Evolutionary conservation across 1,284 basidiomycete species (phyloP).

Genomic region (Trichosporon sp.): DNA sequence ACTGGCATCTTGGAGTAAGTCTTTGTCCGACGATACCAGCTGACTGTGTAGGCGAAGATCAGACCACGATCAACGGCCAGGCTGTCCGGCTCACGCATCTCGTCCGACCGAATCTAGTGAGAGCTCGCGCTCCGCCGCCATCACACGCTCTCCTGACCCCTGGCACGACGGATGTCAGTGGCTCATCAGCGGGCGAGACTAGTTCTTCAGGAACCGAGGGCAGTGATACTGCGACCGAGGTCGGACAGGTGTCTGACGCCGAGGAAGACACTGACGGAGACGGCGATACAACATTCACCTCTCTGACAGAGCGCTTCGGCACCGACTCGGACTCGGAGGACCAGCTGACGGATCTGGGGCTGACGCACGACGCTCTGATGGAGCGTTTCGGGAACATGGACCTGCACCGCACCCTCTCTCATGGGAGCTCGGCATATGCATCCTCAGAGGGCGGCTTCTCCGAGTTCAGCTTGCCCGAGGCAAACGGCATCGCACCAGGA

Average conservation of each 20-base stretch:
- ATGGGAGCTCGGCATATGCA: conserved; percentile 35
- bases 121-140: conserved; percentile 11
- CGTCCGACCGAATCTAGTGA: conserved; percentile 33
- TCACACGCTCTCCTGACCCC: conserved; percentile 33
- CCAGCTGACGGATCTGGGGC: not conserved
- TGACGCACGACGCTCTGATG: not conserved
- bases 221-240: conserved; percentile 16
- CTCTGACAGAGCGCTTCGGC: conserved; percentile 10
- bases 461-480: conserved; percentile 19
- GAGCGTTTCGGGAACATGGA: conserved; percentile 6
- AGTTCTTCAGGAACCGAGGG: conserved; percentile 9
- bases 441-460: conserved; percentile 38
- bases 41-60: conserved; percentile 29
- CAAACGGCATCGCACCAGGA: not conserved
- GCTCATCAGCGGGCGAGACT: conserved; percentile 23
- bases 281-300: conserved; percentile 7
- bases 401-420: conserved; percentile 15
- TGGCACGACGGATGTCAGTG: conserved; percentile 38
- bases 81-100: conserved; percentile 43
- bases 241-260: conserved; percentile 24
- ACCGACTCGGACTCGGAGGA: not conserved
- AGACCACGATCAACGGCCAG: conserved; percentile 17
- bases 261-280: conserved; percentile 4
- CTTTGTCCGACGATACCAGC: not conserved
- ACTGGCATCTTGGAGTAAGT: conserved; percentile 44